phyloP scores from a whole-genome alignment of 1,139 yeast species.

The Kodamaea sp. region DNA sequence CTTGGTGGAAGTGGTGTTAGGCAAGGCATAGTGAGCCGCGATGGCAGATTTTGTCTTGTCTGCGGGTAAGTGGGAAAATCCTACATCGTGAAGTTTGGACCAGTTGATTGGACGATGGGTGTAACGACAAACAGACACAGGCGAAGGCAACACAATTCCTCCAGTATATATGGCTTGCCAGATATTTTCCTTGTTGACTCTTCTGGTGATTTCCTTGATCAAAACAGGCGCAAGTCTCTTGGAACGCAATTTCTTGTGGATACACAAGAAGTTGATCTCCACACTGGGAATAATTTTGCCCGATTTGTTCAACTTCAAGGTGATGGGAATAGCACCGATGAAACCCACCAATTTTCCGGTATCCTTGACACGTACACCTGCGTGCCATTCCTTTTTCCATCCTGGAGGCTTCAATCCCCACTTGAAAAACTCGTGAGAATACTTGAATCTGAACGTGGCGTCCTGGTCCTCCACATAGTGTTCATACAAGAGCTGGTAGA shows the following conservation, averaged over 20 bases:
- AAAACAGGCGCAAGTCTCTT: slow-evolving; percentile 92
- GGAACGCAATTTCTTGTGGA: slow-evolving; percentile 91
- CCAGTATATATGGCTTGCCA: slow-evolving; percentile 98
- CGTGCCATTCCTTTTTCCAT: slow-evolving; percentile 85
- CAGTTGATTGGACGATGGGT: slow-evolving; percentile 94
- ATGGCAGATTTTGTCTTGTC: slow-evolving; percentile 75
- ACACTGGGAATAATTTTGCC: slow-evolving; percentile 60
- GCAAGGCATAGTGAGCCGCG: slow-evolving; percentile 77
- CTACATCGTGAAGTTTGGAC: slow-evolving; percentile 86
- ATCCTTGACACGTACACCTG: slow-evolving; percentile 84
- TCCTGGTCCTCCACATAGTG: slow-evolving; percentile 95
- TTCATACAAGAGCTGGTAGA: slow-evolving; percentile 77
- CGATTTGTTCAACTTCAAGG: slow-evolving; percentile 58
- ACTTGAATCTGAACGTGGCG: slow-evolving; percentile 88
- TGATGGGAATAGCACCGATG: slow-evolving; percentile 86
- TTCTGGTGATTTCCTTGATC: slow-evolving; percentile 90
- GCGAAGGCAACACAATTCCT: slow-evolving; percentile 88
- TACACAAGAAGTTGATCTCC: slow-evolving; percentile 90
- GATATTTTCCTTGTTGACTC: slow-evolving; percentile 78
- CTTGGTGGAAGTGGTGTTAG: slow-evolving; percentile 53
- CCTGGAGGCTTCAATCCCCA: slow-evolving; percentile 98
- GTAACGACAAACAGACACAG: slow-evolving; percentile 87
- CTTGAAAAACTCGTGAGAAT: slow-evolving; percentile 76
- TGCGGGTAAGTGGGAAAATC: slow-evolving; percentile 80
- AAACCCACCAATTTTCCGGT: slow-evolving; percentile 84